Evolutionary conservation across 176 grass and related monocot species (phyloP).

Genomic region (Hordeum vulgare): MorexV3_pseudomolecules_assembly NC_058518.1:54505765-54506264

Average conservation of each 20-base stretch:
- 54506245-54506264: constrained; percentile 95
- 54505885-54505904: background rate
- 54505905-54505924: background rate
- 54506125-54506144: background rate
- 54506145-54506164: constrained; percentile 40
- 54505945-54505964: constrained; percentile 28
- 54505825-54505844: background rate
- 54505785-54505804: background rate
- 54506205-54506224: constrained; percentile 75
- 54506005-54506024: background rate
- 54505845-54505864: constrained; percentile 29
- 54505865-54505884: constrained; percentile 25
- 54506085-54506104: too few relatives aligned
- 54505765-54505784: background rate
- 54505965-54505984: constrained; percentile 7
- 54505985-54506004: background rate
- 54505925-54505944: constrained; percentile 20
- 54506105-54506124: too few relatives aligned
- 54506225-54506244: constrained; percentile 91
- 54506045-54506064: background rate
- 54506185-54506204: constrained; percentile 80
- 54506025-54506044: background rate
- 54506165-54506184: constrained; percentile 66
- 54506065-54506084: background rate
- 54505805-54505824: background rate